phyloP scores from a whole-genome alignment of 2,329 filamentous ascomycete genomes.

The Camillea tinctor region DNA sequence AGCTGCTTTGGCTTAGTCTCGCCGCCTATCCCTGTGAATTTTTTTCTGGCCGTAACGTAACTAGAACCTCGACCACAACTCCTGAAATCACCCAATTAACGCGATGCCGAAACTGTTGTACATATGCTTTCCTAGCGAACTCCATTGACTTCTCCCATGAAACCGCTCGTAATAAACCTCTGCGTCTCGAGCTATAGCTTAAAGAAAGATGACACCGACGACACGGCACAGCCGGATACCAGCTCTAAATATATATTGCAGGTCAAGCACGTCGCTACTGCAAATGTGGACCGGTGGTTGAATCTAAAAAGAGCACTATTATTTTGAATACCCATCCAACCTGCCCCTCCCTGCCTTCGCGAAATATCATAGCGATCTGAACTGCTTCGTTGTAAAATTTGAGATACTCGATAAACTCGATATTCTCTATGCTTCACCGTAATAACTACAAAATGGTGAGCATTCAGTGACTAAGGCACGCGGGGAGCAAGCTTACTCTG shows the following conservation, averaged over 20 bases:
- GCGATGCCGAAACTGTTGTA: conserved; percentile 16
- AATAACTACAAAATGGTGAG: conserved; percentile 24
- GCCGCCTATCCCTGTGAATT: conserved; percentile 11
- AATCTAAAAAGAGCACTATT: neutral
- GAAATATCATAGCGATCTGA: neutral
- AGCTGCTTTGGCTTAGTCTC: neutral
- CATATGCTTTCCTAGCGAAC: conserved; percentile 7
- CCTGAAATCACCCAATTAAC: conserved; percentile 16
- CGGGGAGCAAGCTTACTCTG: conserved; percentile 25
- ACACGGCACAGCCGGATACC: neutral
- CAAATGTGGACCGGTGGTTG: neutral
- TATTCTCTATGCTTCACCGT: conserved; percentile 27
- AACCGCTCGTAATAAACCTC: conserved; percentile 14
- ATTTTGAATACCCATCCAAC: neutral
- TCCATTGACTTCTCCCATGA: conserved; percentile 4
- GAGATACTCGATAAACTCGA: neutral
- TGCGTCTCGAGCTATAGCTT: conserved; percentile 6
- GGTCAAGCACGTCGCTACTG: neutral
- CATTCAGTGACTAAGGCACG: neutral
- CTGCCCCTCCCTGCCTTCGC: too few species aligned
- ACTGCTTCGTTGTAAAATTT: neutral
- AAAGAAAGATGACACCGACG: neutral
- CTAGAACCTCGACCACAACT: conserved; percentile 16
- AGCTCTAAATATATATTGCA: neutral
- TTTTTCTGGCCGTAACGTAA: conserved; percentile 9